Evolutionary conservation across 2,329 filamentous ascomycete genomes (phyloP).

Genomic region (Stagonosporopsis chrysanthemi): DNA sequence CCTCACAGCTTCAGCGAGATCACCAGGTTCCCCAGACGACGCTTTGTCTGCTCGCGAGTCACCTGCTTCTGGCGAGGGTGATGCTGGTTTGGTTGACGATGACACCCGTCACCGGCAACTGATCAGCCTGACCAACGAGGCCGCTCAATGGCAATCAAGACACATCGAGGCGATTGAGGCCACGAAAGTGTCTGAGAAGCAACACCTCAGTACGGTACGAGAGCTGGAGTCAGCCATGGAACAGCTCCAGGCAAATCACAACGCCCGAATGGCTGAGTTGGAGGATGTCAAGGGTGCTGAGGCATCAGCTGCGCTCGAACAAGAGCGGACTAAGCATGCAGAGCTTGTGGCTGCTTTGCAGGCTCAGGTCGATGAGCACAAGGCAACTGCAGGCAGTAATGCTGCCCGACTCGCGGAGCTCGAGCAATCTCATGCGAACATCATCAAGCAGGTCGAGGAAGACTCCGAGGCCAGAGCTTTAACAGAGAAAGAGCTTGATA

Average conservation of each 20-base stretch:
- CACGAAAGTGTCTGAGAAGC: slow-evolving; percentile 74
- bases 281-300: slow-evolving; percentile 40
- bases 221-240: slow-evolving; percentile 72
- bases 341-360: slow-evolving; percentile 67
- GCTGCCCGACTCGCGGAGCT: slow-evolving; percentile 74
- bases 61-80: slow-evolving; percentile 11
- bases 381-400: slow-evolving; percentile 73
- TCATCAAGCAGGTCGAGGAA: slow-evolving; percentile 73
- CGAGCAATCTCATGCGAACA: slow-evolving; percentile 73
- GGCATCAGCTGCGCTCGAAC: slow-evolving; percentile 45
- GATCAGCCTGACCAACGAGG: slow-evolving; percentile 71
- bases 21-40: slow-evolving; percentile 26
- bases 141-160: slow-evolving; percentile 77
- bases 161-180: slow-evolving; percentile 74
- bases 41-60: slow-evolving; percentile 26
- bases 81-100: slow-evolving; percentile 34
- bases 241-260: slow-evolving; percentile 47
- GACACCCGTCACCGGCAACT: slow-evolving; percentile 65
- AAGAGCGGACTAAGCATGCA: slow-evolving; percentile 56
- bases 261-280: slow-evolving; percentile 38
- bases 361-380: slow-evolving; percentile 81
- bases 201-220: slow-evolving; percentile 74
- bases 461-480: slow-evolving; percentile 67
- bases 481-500: slow-evolving; percentile 60
- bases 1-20: slow-evolving; percentile 65